phyloP scores from a whole-genome alignment of 306 rosid genomes.

The Casuarina glauca region DNA sequence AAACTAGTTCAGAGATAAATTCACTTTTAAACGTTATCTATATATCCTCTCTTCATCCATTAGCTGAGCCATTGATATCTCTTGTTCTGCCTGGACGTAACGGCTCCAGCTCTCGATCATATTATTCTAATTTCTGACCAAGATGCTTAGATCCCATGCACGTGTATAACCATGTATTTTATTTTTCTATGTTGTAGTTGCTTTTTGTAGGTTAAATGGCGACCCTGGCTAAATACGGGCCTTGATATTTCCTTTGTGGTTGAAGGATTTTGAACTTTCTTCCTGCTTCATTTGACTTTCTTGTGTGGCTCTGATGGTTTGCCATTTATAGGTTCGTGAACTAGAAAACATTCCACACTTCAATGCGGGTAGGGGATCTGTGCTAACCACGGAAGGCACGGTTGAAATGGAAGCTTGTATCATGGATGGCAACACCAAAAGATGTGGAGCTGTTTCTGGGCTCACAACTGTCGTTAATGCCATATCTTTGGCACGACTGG shows the following conservation, averaged over 20 bases:
- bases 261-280: neutral
- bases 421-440: slow-evolving; percentile 69
- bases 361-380: slow-evolving; percentile 85
- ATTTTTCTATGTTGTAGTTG: too few species aligned
- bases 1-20: too few species aligned
- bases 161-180: too few species aligned
- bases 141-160: too few species aligned
- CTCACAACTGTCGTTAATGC: slow-evolving; percentile 77
- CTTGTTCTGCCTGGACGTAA: too few species aligned
- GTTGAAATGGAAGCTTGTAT: slow-evolving; percentile 93
- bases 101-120: too few species aligned
- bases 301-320: neutral
- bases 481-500: slow-evolving; percentile 74
- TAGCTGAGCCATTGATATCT: too few species aligned
- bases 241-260: neutral
- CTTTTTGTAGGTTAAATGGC: neutral
- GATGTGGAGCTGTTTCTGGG: slow-evolving; percentile 93
- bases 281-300: neutral
- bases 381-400: slow-evolving; percentile 56
- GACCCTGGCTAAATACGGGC: neutral
- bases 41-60: too few species aligned
- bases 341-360: slow-evolving; percentile 69
- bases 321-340: slow-evolving; percentile 58
- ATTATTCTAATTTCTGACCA: neutral
- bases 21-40: too few species aligned